Conservation (phyloP, 2,329 filamentous ascomycete species). For the Aulographum hederae region DNA sequence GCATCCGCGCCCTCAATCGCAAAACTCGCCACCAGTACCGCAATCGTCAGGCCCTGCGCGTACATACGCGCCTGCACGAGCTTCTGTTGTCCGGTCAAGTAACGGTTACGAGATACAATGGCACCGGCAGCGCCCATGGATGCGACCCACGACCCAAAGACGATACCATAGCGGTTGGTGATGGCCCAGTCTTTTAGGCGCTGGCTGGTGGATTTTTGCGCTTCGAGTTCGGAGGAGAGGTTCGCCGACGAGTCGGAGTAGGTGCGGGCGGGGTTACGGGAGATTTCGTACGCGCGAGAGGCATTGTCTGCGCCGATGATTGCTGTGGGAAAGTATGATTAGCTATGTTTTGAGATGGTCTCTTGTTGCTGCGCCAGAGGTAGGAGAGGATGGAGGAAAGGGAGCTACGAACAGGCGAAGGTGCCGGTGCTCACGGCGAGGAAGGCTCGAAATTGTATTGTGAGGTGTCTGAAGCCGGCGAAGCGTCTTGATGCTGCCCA, state of each 20-base stretch:
- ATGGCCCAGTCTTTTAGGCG: slow-evolving; percentile 55
- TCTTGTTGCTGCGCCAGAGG: too few relatives aligned
- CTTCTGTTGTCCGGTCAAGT: slow-evolving; percentile 63
- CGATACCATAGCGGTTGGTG: slow-evolving; percentile 72
- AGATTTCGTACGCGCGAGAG: slow-evolving; percentile 52
- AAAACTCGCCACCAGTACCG: slow-evolving; percentile 65
- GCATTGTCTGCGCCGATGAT: slow-evolving; percentile 72
- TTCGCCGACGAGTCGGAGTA: slow-evolving; percentile 43
- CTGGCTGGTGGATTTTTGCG: slow-evolving; percentile 37
- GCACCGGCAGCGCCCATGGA: slow-evolving; percentile 59
- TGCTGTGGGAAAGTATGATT: too few relatives aligned
- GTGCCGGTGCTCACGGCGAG: slow-evolving; percentile 67
- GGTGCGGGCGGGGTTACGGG: slow-evolving; percentile 40
- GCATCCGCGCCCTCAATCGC: slow-evolving; percentile 70
- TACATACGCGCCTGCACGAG: slow-evolving; percentile 89
- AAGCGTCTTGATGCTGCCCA: slow-evolving; percentile 51
- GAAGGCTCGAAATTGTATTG: slow-evolving; percentile 80
- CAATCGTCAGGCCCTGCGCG: slow-evolving; percentile 74
- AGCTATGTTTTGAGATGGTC: too few relatives aligned
- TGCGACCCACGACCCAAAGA: slow-evolving; percentile 65
- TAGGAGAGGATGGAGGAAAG: too few relatives aligned
- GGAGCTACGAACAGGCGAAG: too few relatives aligned
- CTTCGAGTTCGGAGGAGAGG: slow-evolving; percentile 32
- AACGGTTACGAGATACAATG: slow-evolving; percentile 60
- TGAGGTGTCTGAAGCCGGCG: slow-evolving; percentile 61